Conservation (phyloP, 768 basidiomycete genomes). For the Hygrophoropsis aurantiaca region DNA sequence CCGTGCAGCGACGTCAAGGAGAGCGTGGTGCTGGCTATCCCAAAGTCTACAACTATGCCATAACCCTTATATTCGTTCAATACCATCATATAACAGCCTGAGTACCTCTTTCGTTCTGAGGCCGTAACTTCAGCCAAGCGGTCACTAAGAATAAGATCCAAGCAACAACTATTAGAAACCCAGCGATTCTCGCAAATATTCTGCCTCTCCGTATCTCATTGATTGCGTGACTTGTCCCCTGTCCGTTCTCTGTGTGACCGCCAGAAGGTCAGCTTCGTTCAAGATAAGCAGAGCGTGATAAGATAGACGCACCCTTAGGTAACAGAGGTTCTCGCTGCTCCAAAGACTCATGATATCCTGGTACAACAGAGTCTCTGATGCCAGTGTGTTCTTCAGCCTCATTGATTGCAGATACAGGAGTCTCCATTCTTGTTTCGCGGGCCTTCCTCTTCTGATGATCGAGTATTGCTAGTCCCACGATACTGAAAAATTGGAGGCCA, state of each 20-base stretch:
- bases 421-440: too few relatives aligned
- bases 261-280: too few relatives aligned
- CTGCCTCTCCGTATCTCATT: conserved; percentile 48
- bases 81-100: neutral
- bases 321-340: conserved; percentile 14
- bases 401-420: too few relatives aligned
- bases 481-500: conserved; percentile 51
- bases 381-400: too few relatives aligned
- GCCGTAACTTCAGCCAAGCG: conserved; percentile 57
- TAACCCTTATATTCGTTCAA: too few relatives aligned
- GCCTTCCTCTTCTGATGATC: conserved; percentile 43
- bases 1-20: too few relatives aligned
- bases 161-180: conserved; percentile 43
- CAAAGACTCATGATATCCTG: neutral
- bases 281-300: conserved; percentile 11
- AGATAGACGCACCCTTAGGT: conserved; percentile 19
- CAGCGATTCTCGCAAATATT: conserved; percentile 45
- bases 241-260: too few relatives aligned
- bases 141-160: conserved; percentile 68
- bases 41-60: too few relatives aligned
- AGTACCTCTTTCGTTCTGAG: conserved; percentile 32
- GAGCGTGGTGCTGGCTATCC: too few relatives aligned
- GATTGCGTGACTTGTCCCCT: too few relatives aligned
- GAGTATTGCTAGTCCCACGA: conserved; percentile 49
- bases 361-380: neutral